A percentile compares a stretch with the other conserved stretches of the same genome.
phyloP scores from a whole-genome alignment of 2,329 filamentous ascomycete genomes.

The Blastomyces percursus region DNA sequence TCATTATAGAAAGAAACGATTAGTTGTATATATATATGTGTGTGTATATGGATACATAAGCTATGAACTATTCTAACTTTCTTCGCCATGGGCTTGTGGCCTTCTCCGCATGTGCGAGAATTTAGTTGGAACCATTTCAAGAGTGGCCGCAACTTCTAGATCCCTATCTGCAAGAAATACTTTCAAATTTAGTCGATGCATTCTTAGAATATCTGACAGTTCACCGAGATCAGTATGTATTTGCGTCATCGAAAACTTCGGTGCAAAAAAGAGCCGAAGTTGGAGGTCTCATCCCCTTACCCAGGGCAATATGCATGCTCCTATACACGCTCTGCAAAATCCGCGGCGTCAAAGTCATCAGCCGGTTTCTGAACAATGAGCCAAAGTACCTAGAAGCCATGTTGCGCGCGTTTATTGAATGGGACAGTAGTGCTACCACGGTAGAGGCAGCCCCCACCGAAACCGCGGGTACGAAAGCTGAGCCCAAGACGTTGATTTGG shows the following conservation, averaged over 20 bases:
- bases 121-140: conserved; percentile 73
- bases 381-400: conserved; percentile 73
- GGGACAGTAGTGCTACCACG: conserved; percentile 20
- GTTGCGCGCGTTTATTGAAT: conserved; percentile 60
- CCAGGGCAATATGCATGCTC: conserved; percentile 63
- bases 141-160: conserved; percentile 91
- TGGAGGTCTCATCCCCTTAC: conserved; percentile 41
- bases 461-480: conserved; percentile 14
- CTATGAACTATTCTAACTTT: conserved; percentile 11
- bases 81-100: background rate
- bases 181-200: conserved; percentile 63
- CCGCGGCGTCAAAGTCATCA: conserved; percentile 82
- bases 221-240: conserved; percentile 34
- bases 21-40: background rate
- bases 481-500: conserved; percentile 53
- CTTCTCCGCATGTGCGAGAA: background rate
- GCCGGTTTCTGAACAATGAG: conserved; percentile 84
- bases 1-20: background rate
- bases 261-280: conserved; percentile 14
- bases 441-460: conserved; percentile 10
- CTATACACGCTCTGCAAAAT: conserved; percentile 92
- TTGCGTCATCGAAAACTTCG: conserved; percentile 23
- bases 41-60: conserved; percentile 5
- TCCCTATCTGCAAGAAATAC: conserved; percentile 62
- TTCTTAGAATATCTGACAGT: conserved; percentile 55